Conservation (phyloP, 352 stramenopile species). For the Phytopythium litorale region DNA sequence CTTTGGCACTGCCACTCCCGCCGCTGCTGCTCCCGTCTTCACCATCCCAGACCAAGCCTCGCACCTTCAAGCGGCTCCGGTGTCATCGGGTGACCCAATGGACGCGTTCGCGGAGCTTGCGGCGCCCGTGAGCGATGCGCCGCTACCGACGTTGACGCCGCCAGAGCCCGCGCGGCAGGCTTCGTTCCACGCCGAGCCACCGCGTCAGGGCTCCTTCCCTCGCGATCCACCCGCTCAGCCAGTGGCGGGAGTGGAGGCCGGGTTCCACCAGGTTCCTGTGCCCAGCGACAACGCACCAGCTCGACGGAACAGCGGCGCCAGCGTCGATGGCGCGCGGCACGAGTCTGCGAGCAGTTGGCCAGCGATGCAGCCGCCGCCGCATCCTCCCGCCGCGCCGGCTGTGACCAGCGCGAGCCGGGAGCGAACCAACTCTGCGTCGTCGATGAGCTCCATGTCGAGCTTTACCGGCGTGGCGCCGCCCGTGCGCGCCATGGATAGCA, state of each 20-base stretch:
- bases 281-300: neutral
- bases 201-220: constrained; percentile 19
- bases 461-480: constrained; percentile 21
- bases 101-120: constrained; percentile 55
- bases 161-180: constrained; percentile 12
- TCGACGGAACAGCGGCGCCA: constrained; percentile 3
- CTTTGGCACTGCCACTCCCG: constrained; percentile 27
- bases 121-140: constrained; percentile 24
- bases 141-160: constrained; percentile 22
- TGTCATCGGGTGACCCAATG: constrained; percentile 30
- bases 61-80: constrained; percentile 13
- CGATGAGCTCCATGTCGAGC: constrained; percentile 39
- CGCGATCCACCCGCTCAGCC: constrained; percentile 5
- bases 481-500: constrained; percentile 20
- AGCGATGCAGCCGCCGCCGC: neutral
- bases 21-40: constrained; percentile 8
- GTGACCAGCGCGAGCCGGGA: constrained; percentile 11
- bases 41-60: neutral
- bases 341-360: constrained; percentile 5
- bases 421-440: constrained; percentile 35
- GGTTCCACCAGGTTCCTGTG: neutral
- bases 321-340: constrained; percentile 2
- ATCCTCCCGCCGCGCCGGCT: neutral
- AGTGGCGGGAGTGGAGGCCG: neutral
- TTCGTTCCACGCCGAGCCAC: constrained; percentile 8